Evolutionary conservation across 306 rosid species (phyloP).

Genomic region (Castanea sativa): DNA sequence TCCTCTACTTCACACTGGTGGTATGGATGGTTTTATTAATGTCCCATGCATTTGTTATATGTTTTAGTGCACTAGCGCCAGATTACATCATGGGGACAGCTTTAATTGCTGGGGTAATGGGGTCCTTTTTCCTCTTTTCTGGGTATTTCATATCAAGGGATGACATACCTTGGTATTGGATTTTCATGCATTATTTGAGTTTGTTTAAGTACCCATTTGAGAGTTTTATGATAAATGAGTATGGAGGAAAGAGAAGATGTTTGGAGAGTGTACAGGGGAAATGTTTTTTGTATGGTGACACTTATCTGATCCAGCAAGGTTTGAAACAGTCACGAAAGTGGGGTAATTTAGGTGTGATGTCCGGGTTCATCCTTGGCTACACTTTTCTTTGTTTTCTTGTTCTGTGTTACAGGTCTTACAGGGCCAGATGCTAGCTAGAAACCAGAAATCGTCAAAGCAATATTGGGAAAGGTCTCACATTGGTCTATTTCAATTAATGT

Average conservation of each 20-base stretch:
- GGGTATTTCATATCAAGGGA: conserved; percentile 46
- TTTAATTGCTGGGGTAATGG: conserved; percentile 26
- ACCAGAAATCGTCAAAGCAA: background rate
- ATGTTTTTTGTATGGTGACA: conserved; percentile 26
- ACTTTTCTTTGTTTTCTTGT: conserved; percentile 34
- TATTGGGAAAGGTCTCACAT: background rate
- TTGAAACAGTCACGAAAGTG: conserved; percentile 34
- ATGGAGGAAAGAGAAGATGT: conserved; percentile 30
- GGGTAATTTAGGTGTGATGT: conserved; percentile 36
- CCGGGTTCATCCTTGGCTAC: conserved; percentile 37
- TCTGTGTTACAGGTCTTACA: conserved; percentile 35
- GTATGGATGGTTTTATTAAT: conserved; percentile 70
- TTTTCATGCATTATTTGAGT: conserved; percentile 47
- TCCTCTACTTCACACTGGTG: conserved; percentile 65
- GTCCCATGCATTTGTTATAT: conserved; percentile 42
- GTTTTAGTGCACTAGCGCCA: conserved; percentile 32
- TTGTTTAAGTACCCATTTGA: conserved; percentile 48
- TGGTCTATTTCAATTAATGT: background rate
- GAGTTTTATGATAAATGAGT: conserved; percentile 45
- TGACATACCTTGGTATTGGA: conserved; percentile 43
- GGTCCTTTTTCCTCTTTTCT: conserved; percentile 43
- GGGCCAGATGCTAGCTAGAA: conserved; percentile 20
- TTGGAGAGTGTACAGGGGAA: conserved; percentile 20
- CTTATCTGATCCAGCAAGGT: conserved; percentile 29
- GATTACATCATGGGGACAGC: conserved; percentile 41